Base-by-base conservation (phyloP, 805 yeast species). In the Wickerhamiella slavikovae region DNA sequence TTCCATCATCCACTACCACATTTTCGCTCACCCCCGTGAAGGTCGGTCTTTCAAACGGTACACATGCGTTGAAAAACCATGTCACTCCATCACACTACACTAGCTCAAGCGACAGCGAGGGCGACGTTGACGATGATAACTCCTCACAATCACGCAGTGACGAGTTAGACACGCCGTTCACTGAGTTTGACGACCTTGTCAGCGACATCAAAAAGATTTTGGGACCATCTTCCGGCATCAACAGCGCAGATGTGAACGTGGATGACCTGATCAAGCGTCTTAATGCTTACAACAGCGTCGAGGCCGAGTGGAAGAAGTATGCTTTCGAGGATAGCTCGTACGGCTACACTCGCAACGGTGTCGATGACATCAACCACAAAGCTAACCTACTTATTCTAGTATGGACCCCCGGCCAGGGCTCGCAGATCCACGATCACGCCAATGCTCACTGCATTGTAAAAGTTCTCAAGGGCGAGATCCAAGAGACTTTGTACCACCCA, bases 391-490 rank as follows among this genome's bases (percentile, higher is more conserved):
- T 74, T 30, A 50, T 74, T 11, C 49, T 74, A 29, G 79, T 72
- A 14, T 74, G 85, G 85, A 60, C 62, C 30, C 80, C 82, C 1
- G 68, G 68, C 5, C 58, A 60, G 41, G 59, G 68, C 16, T 66
- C 76, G 15, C 61, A 66, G 29, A 67, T 74, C 35, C 85, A 74
- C 46, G 79, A 72, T 48, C 85, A 74, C 41, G 77, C 80, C 14
- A 59, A 64, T 31, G 79, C 82, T 9, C 80, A 74, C 50, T 74
- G 85, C 49, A 61, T 72, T 35, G 72, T 74, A 69, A 73, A 73
- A 48, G 56, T 74, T 26, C 54, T 74, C 36, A 55, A 62, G 39
- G 83, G 83, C 5, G 47, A 51, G 18, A 54, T 74, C 28, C 51
- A 52, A 9, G 85, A 74, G 48, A 58, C 64, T 6, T 51, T 70